Evolutionary conservation across 176 grass and related monocot genomes (phyloP), one percentile per base, ranked within the genome.

Genomic region (Oryza meyeriana): DNA sequence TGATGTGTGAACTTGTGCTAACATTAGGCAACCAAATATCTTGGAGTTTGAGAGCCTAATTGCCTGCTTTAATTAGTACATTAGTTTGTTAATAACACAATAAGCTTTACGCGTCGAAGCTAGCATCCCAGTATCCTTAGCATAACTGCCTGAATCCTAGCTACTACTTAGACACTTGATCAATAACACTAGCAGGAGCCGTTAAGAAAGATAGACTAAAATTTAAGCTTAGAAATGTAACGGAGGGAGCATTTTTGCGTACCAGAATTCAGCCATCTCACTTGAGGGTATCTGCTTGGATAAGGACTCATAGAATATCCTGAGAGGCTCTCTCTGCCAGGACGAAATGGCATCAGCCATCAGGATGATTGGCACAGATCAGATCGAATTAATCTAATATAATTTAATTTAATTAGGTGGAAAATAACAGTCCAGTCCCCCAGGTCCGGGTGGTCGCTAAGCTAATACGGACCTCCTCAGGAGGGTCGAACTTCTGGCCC

Each of bases 241-340:
- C 1, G 12, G 24, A 40, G 24, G 12, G 22, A 17, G 8, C 8
- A 58, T 59, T 10, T 59, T 24, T 2, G 25, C 0, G 31, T 87
- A 98, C 95, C 90, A 95, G 90, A 95, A 88, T 74, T 95, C 84
- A 68, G 93, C 95, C 93, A 98, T 98, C 84, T 97, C 92, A 22
- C 92, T 97, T 24, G 92, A 90, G 39, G 94, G 94, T 76, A 94
- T 98, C 91, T 98, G 92, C 79, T 90, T 86, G 63, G 90, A 93
- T 61, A 98, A 32, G 25, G 90, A 95, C 80, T 98, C 88, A 30
- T 98, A 98, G 85, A 98, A 98, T 79, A 98, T 98, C 83, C 95
- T 76, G 50, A 98, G 90, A 16, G 95, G 95, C 75, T 98, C 90
- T 55, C 88, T 98, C 90, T 94, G 86, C 10, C 28, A 72, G 29